Percentiles rank a stretch among this genome's conserved stretches.
Evolutionary conservation across 2,329 filamentous ascomycete species (phyloP).

Genomic region (Ophiostoma piceae): DNA sequence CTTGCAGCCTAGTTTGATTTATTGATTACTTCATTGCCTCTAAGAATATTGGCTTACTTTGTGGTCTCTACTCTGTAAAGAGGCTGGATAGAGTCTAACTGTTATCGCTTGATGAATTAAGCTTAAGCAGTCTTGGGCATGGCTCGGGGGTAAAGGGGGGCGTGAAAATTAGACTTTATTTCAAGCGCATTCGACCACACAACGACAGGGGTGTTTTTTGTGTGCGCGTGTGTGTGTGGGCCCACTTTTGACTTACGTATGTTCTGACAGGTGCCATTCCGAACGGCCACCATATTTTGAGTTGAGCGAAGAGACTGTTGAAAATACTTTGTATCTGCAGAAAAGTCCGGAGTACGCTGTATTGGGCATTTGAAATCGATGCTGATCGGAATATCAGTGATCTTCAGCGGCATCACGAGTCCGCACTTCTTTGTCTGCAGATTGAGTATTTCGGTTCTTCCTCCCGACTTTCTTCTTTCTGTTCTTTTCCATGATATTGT

Average conservation of each 20-base stretch:
- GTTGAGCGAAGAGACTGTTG: neutral
- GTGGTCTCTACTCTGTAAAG: neutral
- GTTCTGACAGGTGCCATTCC: conserved; percentile 12
- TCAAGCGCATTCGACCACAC: neutral
- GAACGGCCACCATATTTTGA: neutral
- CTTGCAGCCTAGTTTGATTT: neutral
- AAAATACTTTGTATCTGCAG: neutral
- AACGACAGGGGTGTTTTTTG: neutral
- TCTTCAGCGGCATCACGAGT: neutral
- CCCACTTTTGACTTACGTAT: conserved; percentile 20
- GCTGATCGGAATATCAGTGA: neutral
- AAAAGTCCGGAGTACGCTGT: neutral
- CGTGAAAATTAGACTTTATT: conserved; percentile 4
- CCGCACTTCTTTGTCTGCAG: neutral
- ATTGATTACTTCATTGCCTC: neutral
- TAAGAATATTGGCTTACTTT: neutral
- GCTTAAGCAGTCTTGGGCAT: conserved; percentile 33
- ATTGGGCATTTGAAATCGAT: neutral
- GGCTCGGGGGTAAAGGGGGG: conserved; percentile 26
- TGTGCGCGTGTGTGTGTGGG: neutral
- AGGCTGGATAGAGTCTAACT: neutral
- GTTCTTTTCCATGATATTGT: neutral
- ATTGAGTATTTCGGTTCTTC: neutral
- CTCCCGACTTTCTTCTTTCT: neutral
- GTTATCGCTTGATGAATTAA: conserved; percentile 29